Evolutionary conservation across 2,329 filamentous ascomycete genomes (phyloP).

Genomic region (Lachnellula suecica): DNA sequence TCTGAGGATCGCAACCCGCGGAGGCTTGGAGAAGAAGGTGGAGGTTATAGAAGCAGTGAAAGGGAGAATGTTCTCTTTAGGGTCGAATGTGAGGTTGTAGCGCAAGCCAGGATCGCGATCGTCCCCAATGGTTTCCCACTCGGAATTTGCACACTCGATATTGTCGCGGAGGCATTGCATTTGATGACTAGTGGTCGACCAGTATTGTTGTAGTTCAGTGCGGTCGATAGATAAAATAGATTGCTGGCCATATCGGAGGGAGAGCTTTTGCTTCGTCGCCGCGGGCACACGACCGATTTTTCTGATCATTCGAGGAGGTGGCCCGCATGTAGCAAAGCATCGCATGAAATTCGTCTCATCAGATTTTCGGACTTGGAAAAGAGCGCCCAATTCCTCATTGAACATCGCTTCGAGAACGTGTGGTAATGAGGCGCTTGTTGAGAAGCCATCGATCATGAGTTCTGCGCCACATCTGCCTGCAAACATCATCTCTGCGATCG

Average conservation of each 20-base stretch:
- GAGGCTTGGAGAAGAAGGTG: constrained; percentile 54
- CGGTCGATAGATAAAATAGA: constrained; percentile 70
- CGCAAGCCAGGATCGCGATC: constrained; percentile 77
- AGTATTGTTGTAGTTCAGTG: constrained; percentile 77
- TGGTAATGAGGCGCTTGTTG: constrained; percentile 56
- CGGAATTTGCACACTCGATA: constrained; percentile 78
- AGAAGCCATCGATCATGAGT: constrained; percentile 75
- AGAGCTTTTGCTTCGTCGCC: constrained; percentile 70
- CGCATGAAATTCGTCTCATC: constrained; percentile 84
- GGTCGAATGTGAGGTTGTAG: constrained; percentile 80
- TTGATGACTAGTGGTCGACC: constrained; percentile 84
- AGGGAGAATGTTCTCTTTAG: constrained; percentile 71
- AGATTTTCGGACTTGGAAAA: constrained; percentile 88
- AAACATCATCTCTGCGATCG: constrained; percentile 96
- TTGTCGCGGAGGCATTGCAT: constrained; percentile 93
- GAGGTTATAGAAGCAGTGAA: constrained; percentile 50
- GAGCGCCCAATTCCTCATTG: constrained; percentile 92
- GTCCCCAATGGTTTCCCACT: constrained; percentile 74
- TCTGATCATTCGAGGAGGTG: constrained; percentile 76
- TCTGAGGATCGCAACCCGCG: constrained; percentile 85
- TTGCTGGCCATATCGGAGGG: constrained; percentile 69
- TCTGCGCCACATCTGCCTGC: constrained; percentile 88
- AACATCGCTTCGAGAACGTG: constrained; percentile 78
- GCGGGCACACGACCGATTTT: constrained; percentile 78
- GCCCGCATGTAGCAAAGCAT: constrained; percentile 88